Evolutionary conservation across 2,329 filamentous ascomycete species (phyloP), one percentile per base, ranked within the genome.

Genomic region (Ophiostoma quercus): DNA sequence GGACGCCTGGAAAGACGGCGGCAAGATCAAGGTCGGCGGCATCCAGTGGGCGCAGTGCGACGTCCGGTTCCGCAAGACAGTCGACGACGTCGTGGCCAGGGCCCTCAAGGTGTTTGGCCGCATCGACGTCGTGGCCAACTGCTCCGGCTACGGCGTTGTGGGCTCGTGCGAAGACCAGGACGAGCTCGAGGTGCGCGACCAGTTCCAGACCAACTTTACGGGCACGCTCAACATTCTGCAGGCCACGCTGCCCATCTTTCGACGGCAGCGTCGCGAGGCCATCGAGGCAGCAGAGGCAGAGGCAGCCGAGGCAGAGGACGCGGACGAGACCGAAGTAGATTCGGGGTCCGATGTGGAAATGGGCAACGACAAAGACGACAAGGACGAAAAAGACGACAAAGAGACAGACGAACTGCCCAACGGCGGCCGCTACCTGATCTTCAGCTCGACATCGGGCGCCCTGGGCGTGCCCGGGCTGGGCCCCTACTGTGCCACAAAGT

Each of bases 171-270:
- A 98, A 80, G 95, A 98, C 80, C 95, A 98, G 81, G 93, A 97
- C 78, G 92, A 97, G 77, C 90, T 93, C 78, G 95, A 98, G 77
- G 87, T 98, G 74, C 91, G 93, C 71, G 94, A 96, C 76, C 95
- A 98, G 79, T 97, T 98, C 80, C 92, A 96, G 82, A 97, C 94
- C 29, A 99, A 99, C 79, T 97, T 97, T 79, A 94, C 96, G 84
- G 95, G 95, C 69, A 96, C 93, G 0, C 80, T 98, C 71, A 91
- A 98, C 79, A 97, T 99, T 75, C 90, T 98, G 71, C 93, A 97
- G 78, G 83, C 92, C 25, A 94, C 91, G 1, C 82, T 98, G 51
- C 93, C 94, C 0, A 92, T 96, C 80, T 96, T 98, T 75, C 88
- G 94, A 68, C 84, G 88, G 73, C 89, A 92, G 73, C 67, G 37